phyloP scores from a whole-genome alignment of 2,329 filamentous ascomycete genomes.

The Claviceps sp. region DNA sequence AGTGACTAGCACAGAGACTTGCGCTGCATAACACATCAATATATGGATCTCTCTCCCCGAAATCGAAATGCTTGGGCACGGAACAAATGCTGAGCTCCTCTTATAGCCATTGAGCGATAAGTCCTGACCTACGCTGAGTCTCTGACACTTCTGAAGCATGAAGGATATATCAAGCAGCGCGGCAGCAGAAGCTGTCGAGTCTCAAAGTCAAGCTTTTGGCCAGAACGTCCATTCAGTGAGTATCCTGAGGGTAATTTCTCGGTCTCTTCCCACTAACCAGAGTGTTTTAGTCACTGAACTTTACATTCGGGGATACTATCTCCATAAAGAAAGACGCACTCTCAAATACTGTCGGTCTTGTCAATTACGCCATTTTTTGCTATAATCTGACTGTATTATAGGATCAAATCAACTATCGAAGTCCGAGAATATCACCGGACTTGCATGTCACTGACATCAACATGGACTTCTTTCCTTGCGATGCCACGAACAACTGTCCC shows the following conservation, averaged over 20 bases:
- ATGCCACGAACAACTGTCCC: background rate
- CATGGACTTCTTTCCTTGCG: background rate
- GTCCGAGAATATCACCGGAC: background rate
- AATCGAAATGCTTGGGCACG: background rate
- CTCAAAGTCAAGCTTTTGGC: background rate
- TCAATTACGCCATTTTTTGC: background rate
- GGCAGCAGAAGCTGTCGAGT: background rate
- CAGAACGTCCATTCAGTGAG: background rate
- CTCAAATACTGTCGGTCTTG: background rate
- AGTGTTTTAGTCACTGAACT: background rate
- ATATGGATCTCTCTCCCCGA: background rate
- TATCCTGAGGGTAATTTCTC: background rate
- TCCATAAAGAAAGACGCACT: background rate
- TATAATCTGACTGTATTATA: background rate
- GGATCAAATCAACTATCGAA: background rate
- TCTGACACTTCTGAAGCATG: background rate
- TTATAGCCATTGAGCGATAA: background rate
- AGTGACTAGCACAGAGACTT: background rate
- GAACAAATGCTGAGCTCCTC: background rate
- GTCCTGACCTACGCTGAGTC: too few species aligned
- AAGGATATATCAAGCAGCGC: background rate
- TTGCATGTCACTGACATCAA: background rate
- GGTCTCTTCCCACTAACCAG: background rate
- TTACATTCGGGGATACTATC: background rate
- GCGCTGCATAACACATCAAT: too few species aligned